Evolutionary conservation across 148 eudicot genomes (phyloP).

Genomic region (Camellia lanceoleosa): DNA sequence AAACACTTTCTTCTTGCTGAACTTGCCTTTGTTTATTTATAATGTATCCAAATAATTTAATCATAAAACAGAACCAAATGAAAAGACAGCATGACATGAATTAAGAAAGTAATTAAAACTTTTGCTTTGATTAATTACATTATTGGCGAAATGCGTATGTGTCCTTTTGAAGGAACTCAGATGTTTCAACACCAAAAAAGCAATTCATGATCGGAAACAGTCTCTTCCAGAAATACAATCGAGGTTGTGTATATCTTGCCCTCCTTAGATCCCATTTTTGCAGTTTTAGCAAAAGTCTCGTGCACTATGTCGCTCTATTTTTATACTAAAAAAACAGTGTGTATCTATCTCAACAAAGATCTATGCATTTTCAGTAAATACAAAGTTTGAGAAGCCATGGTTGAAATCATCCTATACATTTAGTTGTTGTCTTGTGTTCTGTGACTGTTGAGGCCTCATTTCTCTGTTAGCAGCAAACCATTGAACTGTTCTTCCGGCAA

Average conservation of each 20-base stretch:
- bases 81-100: background rate
- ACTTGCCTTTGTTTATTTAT: background rate
- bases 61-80: background rate
- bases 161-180: background rate
- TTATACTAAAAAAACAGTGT: no score
- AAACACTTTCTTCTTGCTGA: background rate
- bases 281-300: no score
- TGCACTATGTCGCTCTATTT: no score
- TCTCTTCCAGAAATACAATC: no score
- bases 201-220: no score
- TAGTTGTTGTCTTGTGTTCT: constrained; percentile 22
- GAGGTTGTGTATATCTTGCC: no score
- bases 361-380: no score
- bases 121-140: background rate
- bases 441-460: constrained; percentile 12
- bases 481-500: constrained; percentile 76
- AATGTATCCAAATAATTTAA: background rate
- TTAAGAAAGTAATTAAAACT: background rate
- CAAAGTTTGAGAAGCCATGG: background rate
- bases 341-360: no score
- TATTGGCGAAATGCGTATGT: background rate
- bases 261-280: no score
- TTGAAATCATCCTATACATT: constrained; percentile 25
- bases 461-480: constrained; percentile 81
- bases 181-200: background rate